Evolutionary conservation across 2,329 filamentous ascomycete species (phyloP), one percentile per base, ranked within the genome.

Genomic region (Ceratocystis harringtonii): DNA sequence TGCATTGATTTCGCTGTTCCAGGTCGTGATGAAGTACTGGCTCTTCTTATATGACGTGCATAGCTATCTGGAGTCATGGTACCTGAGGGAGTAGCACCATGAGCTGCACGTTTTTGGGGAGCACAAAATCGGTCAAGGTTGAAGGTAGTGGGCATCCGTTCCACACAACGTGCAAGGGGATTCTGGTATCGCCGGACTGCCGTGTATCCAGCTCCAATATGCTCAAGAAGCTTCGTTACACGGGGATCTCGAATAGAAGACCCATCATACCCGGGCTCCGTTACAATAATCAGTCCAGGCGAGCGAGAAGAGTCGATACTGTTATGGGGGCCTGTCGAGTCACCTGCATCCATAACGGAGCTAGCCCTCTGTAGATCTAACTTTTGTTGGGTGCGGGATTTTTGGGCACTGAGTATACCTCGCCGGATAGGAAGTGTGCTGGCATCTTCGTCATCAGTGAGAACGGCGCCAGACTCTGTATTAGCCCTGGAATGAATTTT

Each of bases 371-470:
- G 86, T 1, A 90, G 79, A 74, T 89, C 86, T 15, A 90, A 77
- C 71, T 90, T 90, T 72, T 90, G 86, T 74, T 90, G 86, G 0
- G 86, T 89, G 15, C 87, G 80, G 64, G 85, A 88, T 69, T 82
- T 79, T 67, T 84, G 80, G 0, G 80, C 79, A 0, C 78, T 73
- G 0, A 76, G 75, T 1, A 75, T 74, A 19, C 70, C 77, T 68
- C 69, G 74, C 68, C 76, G 74, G 12, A 25, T 43, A 6, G 52
- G 32, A 12, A 60, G 36, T 19, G 44, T 55, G 15, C 72, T 74
- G 52, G 73, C 74, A 50, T 75, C 74, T 36, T 78, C 76, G 5
- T 75, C 75, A 7, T 71, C 69, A 15, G 65, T 68, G 10, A 68
- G 45, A 12, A n/a, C 60, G 17, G 55, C 62, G 17, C 19, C n/a